Conservation (phyloP, 2,329 filamentous ascomycete genomes). For the Hyphodiscus sp. region DNA sequence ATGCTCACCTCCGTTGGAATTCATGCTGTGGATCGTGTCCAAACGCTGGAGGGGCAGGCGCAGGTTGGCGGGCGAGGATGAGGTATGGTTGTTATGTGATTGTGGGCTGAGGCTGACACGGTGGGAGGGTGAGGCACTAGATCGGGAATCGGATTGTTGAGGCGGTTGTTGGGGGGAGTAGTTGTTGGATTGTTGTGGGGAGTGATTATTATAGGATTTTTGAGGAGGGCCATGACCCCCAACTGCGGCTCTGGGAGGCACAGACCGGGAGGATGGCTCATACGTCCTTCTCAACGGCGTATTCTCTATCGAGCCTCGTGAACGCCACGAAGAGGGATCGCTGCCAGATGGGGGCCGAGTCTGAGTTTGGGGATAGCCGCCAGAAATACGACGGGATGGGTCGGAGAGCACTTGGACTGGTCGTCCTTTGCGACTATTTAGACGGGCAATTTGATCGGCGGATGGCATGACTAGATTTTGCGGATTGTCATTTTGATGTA, state of each 20-base stretch:
- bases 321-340: background rate
- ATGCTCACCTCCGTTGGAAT: slow-evolving; percentile 18
- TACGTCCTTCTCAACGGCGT: background rate
- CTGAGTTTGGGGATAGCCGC: slow-evolving; percentile 2
- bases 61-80: slow-evolving; percentile 36
- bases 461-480: slow-evolving; percentile 17
- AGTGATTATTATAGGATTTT: background rate
- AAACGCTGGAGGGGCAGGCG: slow-evolving; percentile 46
- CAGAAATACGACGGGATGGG: slow-evolving; percentile 23
- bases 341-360: background rate
- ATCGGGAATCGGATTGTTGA: background rate
- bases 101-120: slow-evolving; percentile 11
- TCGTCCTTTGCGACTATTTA: slow-evolving; percentile 27
- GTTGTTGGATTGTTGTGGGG: slow-evolving; percentile 1
- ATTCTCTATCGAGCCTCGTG: background rate
- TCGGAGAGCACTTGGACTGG: slow-evolving; percentile 20
- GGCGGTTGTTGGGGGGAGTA: slow-evolving; percentile 7
- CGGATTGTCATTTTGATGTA: background rate
- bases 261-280: background rate
- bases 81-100: slow-evolving; percentile 30
- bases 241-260: slow-evolving; percentile 12
- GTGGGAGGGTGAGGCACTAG: slow-evolving; percentile 3
- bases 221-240: slow-evolving; percentile 5
- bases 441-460: slow-evolving; percentile 25
- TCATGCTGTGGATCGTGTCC: slow-evolving; percentile 46